Evolutionary conservation across 805 yeast species (phyloP).

Genomic region (Candida krabiensis): DNA sequence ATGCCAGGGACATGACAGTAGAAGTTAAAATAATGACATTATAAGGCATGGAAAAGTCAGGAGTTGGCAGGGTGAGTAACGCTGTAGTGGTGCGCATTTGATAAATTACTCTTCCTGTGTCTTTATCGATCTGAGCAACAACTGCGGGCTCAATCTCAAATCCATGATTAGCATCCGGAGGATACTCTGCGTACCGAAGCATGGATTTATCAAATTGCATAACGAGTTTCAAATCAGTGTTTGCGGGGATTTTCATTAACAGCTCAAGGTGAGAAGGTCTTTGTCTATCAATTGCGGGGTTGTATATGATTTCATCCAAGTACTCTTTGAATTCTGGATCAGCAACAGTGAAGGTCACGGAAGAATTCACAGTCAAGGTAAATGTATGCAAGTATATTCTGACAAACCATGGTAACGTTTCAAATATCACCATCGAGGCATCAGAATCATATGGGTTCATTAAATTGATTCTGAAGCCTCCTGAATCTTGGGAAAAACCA

Average conservation of each 20-base stretch:
- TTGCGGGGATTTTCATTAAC: conserved; percentile 61
- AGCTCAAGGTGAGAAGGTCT: conserved; percentile 86
- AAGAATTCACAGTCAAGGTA: conserved; percentile 33
- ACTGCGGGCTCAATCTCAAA: conserved; percentile 93
- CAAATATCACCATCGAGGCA: conserved; percentile 63
- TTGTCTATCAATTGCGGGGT: conserved; percentile 76
- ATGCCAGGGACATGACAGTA: conserved; percentile 88
- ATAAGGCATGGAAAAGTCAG: conserved; percentile 98
- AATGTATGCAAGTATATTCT: conserved; percentile 77
- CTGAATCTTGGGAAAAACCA: conserved; percentile 88
- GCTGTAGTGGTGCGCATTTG: conserved; percentile 82
- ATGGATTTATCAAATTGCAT: conserved; percentile 87
- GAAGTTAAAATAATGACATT: conserved; percentile 93
- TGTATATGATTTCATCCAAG: conserved; percentile 56
- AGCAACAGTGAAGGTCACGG: conserved; percentile 17
- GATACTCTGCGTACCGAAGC: conserved; percentile 84
- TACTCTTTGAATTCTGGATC: conserved; percentile 34
- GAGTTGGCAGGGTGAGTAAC: conserved; percentile 85
- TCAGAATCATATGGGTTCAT: conserved; percentile 58
- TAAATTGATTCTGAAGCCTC: conserved; percentile 81
- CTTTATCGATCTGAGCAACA: conserved; percentile 48
- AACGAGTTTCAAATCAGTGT: conserved; percentile 57
- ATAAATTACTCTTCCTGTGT: conserved; percentile 33
- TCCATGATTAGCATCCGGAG: conserved; percentile 99
- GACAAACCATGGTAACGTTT: conserved; percentile 92